Conservation (phyloP, 306 rosid genomes). For the Rubus idaeus region DNA sequence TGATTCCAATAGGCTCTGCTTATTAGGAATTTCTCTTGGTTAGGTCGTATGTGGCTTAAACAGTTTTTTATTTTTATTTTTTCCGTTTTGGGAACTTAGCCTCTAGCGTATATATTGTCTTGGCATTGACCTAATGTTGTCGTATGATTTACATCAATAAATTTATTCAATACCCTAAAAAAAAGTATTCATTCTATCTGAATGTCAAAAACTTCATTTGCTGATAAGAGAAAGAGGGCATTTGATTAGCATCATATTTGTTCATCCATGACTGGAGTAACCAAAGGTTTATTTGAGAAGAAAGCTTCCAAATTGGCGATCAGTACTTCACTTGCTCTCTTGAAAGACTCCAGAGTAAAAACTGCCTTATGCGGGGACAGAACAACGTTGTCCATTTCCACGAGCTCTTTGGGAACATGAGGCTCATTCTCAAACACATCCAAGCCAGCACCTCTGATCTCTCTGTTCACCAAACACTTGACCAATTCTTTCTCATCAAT, state of each 20-base stretch:
- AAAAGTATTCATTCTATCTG: no score
- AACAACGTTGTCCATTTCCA: not conserved
- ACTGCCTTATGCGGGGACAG: not conserved
- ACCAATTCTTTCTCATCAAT: not conserved
- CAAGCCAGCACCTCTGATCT: slow-evolving; percentile 1
- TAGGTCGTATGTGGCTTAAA: no score
- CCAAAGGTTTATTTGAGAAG: not conserved
- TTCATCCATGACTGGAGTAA: not conserved
- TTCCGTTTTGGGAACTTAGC: no score
- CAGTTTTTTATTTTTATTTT: no score
- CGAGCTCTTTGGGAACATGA: not conserved
- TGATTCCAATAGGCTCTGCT: no score
- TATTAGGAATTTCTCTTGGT: no score
- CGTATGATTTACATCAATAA: no score
- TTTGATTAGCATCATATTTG: not conserved
- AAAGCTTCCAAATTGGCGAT: not conserved
- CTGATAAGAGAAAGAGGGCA: no score
- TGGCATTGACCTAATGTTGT: no score
- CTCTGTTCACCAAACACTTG: not conserved
- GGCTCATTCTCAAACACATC: not conserved
- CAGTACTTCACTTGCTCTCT: not conserved
- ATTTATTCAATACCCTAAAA: no score
- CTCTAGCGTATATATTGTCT: no score
- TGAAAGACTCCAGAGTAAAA: not conserved
- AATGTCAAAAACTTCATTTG: not conserved